These are phyloP conservation scores for Tylopilus felleus DNA, from an alignment of 768 basidiomycete species.

Conservation along the genomic window DNA sequence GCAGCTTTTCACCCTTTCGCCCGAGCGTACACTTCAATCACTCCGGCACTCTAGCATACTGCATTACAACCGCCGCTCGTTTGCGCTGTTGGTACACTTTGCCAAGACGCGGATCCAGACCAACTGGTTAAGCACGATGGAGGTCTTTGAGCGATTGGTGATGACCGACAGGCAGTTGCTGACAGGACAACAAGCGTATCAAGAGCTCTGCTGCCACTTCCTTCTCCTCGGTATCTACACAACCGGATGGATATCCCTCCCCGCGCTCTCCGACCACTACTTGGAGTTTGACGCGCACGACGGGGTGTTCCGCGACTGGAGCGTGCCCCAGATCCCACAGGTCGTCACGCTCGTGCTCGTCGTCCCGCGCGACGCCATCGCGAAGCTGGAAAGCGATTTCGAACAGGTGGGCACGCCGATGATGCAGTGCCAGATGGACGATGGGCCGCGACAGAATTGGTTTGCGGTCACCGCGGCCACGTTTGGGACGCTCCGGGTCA, in stretches of 20 bases:
- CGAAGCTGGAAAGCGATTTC: conserved; percentile 9
- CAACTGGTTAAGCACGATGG: conserved; percentile 44
- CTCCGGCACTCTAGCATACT: conserved; percentile 19
- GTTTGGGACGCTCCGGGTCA: conserved; percentile 18
- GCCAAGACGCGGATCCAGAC: conserved; percentile 34
- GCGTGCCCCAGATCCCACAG: conserved; percentile 20
- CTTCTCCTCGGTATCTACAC: conserved; percentile 40
- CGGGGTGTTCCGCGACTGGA: conserved; percentile 30
- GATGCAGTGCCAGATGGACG: conserved; percentile 22
- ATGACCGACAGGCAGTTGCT: conserved; percentile 10
- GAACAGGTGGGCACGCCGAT: conserved; percentile 4
- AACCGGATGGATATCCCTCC: background rate
- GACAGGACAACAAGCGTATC: conserved; percentile 32
- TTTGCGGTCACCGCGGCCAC: conserved; percentile 20
- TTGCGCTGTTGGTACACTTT: conserved; percentile 42
- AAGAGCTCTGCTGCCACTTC: conserved; percentile 45
- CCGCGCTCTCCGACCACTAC: background rate
- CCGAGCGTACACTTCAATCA: background rate
- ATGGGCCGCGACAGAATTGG: background rate
- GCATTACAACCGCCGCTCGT: conserved; percentile 48
- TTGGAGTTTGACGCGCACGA: background rate
- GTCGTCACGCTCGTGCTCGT: conserved; percentile 32
- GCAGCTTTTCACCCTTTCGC: background rate
- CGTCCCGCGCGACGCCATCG: conserved; percentile 28
- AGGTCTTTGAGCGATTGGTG: conserved; percentile 23